Percentiles rank a stretch among this genome's conserved stretches.
phyloP scores from a whole-genome alignment of 2,329 filamentous ascomycete species.

The Grosmannia penicillata region DNA sequence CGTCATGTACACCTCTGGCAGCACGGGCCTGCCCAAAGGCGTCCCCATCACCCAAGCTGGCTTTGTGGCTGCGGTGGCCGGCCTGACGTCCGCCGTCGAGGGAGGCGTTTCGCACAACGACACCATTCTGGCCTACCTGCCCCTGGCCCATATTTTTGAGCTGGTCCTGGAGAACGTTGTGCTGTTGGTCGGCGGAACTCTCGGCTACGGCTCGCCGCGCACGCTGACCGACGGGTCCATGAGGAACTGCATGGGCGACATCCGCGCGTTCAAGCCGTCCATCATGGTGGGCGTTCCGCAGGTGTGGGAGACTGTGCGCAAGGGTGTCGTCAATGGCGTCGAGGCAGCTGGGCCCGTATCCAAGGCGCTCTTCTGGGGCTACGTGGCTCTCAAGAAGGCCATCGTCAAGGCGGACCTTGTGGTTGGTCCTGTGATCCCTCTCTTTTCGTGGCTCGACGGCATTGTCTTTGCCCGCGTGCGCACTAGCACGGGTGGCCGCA shows the following conservation, averaged over 20 bases:
- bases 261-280: conserved; percentile 79
- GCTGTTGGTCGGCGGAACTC: conserved; percentile 75
- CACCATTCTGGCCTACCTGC: conserved; percentile 75
- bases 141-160: conserved; percentile 90
- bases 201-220: conserved; percentile 85
- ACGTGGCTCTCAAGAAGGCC: conserved; percentile 43
- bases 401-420: conserved; percentile 39
- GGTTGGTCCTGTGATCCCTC: conserved; percentile 37
- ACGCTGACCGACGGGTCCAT: conserved; percentile 78
- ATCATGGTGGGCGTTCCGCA: conserved; percentile 90
- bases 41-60: conserved; percentile 69
- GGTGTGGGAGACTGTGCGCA: conserved; percentile 94
- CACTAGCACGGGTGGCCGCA: conserved; percentile 71
- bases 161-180: conserved; percentile 90
- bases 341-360: conserved; percentile 55
- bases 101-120: conserved; percentile 66
- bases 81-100: conserved; percentile 64
- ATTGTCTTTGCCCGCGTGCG: conserved; percentile 87
- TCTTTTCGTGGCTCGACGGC: conserved; percentile 47
- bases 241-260: conserved; percentile 70
- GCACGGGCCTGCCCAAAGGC: conserved; percentile 79
- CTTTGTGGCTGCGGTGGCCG: conserved; percentile 70
- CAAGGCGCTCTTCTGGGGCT: conserved; percentile 63
- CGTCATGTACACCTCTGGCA: conserved; percentile 77
- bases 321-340: conserved; percentile 75